phyloP scores from a whole-genome alignment of 2,329 filamentous ascomycete species.

The Colletotrichum filicis region DNA sequence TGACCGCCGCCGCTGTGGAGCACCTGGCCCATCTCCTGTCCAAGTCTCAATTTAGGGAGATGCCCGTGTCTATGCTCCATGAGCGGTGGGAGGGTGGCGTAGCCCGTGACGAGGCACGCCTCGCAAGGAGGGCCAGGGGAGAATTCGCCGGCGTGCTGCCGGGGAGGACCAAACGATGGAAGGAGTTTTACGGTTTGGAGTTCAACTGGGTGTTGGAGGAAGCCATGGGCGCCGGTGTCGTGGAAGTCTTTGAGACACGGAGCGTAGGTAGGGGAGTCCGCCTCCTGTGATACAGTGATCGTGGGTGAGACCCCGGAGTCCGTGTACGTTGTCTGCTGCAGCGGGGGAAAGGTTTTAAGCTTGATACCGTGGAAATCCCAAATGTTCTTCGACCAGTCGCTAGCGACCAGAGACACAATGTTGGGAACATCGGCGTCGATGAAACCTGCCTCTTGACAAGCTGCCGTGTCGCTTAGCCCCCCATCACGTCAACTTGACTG shows the following conservation, averaged over 20 bases:
- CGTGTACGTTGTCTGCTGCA: not conserved
- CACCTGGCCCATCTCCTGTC: constrained; percentile 70
- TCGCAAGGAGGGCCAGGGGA: constrained; percentile 62
- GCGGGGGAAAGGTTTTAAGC: constrained; percentile 2
- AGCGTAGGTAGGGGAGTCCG: constrained; percentile 77
- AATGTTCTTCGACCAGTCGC: not conserved
- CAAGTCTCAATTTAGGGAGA: constrained; percentile 71
- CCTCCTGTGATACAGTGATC: constrained; percentile 43
- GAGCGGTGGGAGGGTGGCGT: constrained; percentile 79
- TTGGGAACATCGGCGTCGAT: not conserved
- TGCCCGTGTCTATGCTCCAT: constrained; percentile 68
- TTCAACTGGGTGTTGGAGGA: constrained; percentile 80
- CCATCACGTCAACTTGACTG: not conserved
- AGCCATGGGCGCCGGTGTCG: constrained; percentile 74
- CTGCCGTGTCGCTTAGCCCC: constrained; percentile 4
- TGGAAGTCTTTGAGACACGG: constrained; percentile 80
- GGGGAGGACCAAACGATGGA: constrained; percentile 76
- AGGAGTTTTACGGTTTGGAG: constrained; percentile 73
- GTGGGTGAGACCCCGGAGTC: constrained; percentile 35
- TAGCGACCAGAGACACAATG: no score
- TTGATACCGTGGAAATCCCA: not conserved
- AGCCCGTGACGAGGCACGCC: constrained; percentile 55
- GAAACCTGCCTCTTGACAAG: constrained; percentile 7
- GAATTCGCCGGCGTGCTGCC: constrained; percentile 68
- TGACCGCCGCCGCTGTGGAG: constrained; percentile 69